phyloP scores from a whole-genome alignment of 2,329 filamentous ascomycete genomes.

The Ophiostoma australiae region DNA sequence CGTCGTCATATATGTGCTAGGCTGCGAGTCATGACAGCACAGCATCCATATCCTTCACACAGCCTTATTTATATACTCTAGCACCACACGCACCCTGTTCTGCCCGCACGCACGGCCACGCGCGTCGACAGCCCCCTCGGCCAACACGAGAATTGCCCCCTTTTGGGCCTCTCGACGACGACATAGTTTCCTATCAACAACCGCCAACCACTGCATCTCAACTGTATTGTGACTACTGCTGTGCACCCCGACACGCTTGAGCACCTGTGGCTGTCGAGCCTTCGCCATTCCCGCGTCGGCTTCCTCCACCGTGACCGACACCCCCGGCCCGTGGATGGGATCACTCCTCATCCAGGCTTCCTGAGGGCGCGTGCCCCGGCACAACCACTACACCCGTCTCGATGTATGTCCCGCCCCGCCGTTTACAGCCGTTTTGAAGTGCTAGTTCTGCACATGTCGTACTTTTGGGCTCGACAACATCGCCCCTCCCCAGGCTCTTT shows the following conservation, averaged over 20 bases:
- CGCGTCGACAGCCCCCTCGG: conserved; percentile 4
- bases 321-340: conserved; percentile 21
- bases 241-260: neutral
- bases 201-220: neutral
- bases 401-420: conserved; percentile 17
- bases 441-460: neutral
- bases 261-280: neutral
- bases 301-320: conserved; percentile 6
- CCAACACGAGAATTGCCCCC: neutral
- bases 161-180: neutral
- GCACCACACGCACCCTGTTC: neutral
- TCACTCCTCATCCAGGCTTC: neutral
- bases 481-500: neutral
- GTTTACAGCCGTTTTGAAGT: neutral
- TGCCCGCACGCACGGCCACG: neutral
- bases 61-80: neutral
- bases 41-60: neutral
- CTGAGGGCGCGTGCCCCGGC: conserved; percentile 16
- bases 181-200: neutral
- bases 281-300: neutral
- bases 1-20: neutral
- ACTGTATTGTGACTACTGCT: neutral
- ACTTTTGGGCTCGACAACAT: neutral
- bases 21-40: neutral
- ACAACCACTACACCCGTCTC: conserved; percentile 17